These are phyloP conservation scores for Mycena pura DNA, from an alignment of 768 basidiomycete species.

Conservation along the genomic window DNA sequence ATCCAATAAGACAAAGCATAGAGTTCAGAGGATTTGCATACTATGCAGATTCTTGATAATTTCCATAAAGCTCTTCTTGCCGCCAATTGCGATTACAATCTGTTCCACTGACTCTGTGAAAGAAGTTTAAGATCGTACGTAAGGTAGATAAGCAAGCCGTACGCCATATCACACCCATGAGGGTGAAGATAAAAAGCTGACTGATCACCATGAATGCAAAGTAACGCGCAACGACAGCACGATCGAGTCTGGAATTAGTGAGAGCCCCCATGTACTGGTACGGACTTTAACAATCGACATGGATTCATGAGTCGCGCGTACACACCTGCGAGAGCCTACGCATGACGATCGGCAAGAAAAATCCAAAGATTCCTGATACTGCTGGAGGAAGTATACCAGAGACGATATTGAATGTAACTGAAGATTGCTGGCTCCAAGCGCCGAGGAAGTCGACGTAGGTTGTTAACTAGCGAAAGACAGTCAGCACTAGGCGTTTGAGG, in stretches of 20 bases:
- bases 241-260: constrained; percentile 83
- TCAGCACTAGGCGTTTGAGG: constrained; percentile 11
- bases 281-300: constrained; percentile 71
- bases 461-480: constrained; percentile 51
- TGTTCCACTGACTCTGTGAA: constrained; percentile 49
- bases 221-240: constrained; percentile 91
- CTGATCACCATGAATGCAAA: constrained; percentile 94
- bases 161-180: constrained; percentile 91
- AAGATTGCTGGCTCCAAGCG: constrained; percentile 70
- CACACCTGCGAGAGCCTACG: constrained; percentile 78
- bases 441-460: constrained; percentile 77
- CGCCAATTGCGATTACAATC: constrained; percentile 51
- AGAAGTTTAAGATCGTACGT: background rate
- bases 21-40: constrained; percentile 24
- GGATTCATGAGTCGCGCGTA: constrained; percentile 56
- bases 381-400: constrained; percentile 94
- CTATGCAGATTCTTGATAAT: constrained; percentile 55
- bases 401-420: constrained; percentile 76
- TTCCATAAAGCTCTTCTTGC: constrained; percentile 51
- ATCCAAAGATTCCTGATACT: constrained; percentile 87
- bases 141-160: constrained; percentile 34
- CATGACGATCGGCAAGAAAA: constrained; percentile 92
- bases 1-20: background rate
- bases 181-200: constrained; percentile 92
- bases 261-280: constrained; percentile 68